Evolutionary conservation across 2,329 filamentous ascomycete species (phyloP).

Genomic region (Colletotrichum sp.): DNA sequence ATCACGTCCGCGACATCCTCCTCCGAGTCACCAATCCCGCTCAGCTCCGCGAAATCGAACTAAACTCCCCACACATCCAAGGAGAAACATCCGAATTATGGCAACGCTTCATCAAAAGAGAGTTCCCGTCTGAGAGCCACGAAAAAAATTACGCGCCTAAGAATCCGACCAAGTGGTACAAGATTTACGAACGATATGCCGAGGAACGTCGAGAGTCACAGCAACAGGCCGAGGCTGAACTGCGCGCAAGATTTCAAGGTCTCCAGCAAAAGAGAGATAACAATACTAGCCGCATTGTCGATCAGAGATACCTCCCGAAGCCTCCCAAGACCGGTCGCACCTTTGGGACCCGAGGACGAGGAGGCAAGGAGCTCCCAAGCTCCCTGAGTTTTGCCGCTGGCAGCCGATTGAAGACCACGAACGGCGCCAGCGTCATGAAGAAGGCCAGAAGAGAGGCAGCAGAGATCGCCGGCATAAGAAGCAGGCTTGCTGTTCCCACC

Average conservation of each 20-base stretch:
- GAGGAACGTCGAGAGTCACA: slow-evolving; percentile 61
- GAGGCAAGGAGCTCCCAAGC: slow-evolving; percentile 33
- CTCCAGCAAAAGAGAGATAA: slow-evolving; percentile 63
- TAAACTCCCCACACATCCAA: slow-evolving; percentile 77
- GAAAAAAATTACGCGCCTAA: slow-evolving; percentile 68
- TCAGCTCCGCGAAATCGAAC: slow-evolving; percentile 78
- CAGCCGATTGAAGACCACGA: slow-evolving; percentile 56
- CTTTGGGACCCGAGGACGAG: slow-evolving; percentile 23
- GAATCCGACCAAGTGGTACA: slow-evolving; percentile 75
- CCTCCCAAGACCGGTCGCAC: slow-evolving; percentile 37
- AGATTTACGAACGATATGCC: slow-evolving; percentile 75
- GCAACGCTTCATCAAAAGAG: slow-evolving; percentile 77
- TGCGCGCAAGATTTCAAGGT: slow-evolving; percentile 62
- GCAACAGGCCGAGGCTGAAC: slow-evolving; percentile 62
- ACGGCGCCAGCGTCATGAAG: slow-evolving; percentile 58
- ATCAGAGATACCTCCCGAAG: slow-evolving; percentile 49
- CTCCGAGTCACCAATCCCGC: slow-evolving; percentile 72
- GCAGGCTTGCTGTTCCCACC: slow-evolving; percentile 15
- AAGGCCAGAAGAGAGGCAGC: slow-evolving; percentile 62
- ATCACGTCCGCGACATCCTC: slow-evolving; percentile 67
- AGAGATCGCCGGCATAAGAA: slow-evolving; percentile 50
- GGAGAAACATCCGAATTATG: slow-evolving; percentile 76
- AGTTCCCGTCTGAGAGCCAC: slow-evolving; percentile 72
- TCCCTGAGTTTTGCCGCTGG: slow-evolving; percentile 50
- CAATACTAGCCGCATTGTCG: slow-evolving; percentile 63